Conservation (phyloP, 768 basidiomycete genomes). For the Hericium erinaceus region DNA sequence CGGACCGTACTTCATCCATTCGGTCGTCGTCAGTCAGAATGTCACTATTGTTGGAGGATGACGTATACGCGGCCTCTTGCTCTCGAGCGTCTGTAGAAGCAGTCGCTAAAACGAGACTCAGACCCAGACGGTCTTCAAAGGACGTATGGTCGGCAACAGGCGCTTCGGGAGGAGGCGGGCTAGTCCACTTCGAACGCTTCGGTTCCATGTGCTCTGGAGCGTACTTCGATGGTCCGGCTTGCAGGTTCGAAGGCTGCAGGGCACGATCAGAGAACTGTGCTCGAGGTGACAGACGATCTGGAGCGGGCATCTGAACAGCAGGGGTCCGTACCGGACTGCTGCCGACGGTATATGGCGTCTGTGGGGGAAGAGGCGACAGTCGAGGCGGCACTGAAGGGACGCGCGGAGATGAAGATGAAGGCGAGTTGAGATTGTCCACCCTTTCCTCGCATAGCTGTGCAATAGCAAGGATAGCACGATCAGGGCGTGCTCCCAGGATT, state of each 20-base stretch:
- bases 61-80: slow-evolving; percentile 33
- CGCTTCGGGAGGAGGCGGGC: slow-evolving; percentile 73
- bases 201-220: slow-evolving; percentile 66
- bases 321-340: slow-evolving; percentile 50
- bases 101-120: slow-evolving; percentile 61
- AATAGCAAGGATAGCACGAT: slow-evolving; percentile 72
- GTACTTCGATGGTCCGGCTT: slow-evolving; percentile 7
- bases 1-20: slow-evolving; percentile 62
- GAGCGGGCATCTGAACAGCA: slow-evolving; percentile 20
- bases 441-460: slow-evolving; percentile 91
- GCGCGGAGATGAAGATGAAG: slow-evolving; percentile 28
- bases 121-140: slow-evolving; percentile 61
- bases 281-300: slow-evolving; percentile 47
- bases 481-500: slow-evolving; percentile 71
- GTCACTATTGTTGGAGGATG: slow-evolving; percentile 57
- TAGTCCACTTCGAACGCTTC: slow-evolving; percentile 74
- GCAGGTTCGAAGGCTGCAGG: slow-evolving; percentile 9
- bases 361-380: slow-evolving; percentile 43
- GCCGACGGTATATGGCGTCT: slow-evolving; percentile 62
- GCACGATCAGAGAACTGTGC: slow-evolving; percentile 10
- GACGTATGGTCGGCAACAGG: slow-evolving; percentile 53
- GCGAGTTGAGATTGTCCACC: slow-evolving; percentile 49
- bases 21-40: slow-evolving; percentile 57
- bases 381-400: slow-evolving; percentile 36
- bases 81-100: slow-evolving; percentile 53